Percentiles rank a stretch among this genome's conserved stretches.
Conservation (phyloP, 1,139 yeast species). For the Suhomyces choctaworum region DNA sequence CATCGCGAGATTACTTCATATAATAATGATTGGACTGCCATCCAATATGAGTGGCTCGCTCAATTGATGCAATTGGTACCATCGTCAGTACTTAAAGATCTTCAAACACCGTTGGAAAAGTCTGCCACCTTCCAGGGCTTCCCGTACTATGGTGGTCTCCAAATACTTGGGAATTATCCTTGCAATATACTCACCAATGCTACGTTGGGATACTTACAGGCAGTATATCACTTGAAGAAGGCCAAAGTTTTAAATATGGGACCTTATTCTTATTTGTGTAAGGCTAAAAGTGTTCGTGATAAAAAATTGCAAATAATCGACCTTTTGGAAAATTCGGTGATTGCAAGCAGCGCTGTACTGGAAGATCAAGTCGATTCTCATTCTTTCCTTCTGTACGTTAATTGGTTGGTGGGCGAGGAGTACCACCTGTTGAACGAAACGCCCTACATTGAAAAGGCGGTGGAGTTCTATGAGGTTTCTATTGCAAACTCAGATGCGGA, state of each 20-base stretch:
- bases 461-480: constrained; percentile 37
- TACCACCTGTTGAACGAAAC: constrained; percentile 30
- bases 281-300: constrained; percentile 2
- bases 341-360: background rate
- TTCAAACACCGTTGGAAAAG: constrained; percentile 6
- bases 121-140: constrained; percentile 11
- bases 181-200: constrained; percentile 33
- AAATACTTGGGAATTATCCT: constrained; percentile 25
- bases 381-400: constrained; percentile 40
- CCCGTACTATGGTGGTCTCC: constrained; percentile 36
- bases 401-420: constrained; percentile 53
- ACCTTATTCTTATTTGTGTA: constrained; percentile 11
- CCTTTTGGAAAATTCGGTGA: constrained; percentile 32
- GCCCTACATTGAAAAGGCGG: constrained; percentile 35
- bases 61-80: constrained; percentile 52
- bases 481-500: constrained; percentile 13
- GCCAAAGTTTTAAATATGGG: constrained; percentile 1
- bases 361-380: constrained; percentile 13
- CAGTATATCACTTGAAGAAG: constrained; percentile 18
- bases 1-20: background rate
- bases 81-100: constrained; percentile 27
- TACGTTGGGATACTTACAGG: constrained; percentile 29
- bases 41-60: constrained; percentile 57
- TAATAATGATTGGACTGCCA: constrained; percentile 41
- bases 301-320: constrained; percentile 18